Percentiles rank a stretch among this genome's conserved stretches.
These are phyloP conservation scores for Penicillium canariense DNA, from an alignment of 495 filamentous ascomycete species.

Conservation along the genomic window DNA sequence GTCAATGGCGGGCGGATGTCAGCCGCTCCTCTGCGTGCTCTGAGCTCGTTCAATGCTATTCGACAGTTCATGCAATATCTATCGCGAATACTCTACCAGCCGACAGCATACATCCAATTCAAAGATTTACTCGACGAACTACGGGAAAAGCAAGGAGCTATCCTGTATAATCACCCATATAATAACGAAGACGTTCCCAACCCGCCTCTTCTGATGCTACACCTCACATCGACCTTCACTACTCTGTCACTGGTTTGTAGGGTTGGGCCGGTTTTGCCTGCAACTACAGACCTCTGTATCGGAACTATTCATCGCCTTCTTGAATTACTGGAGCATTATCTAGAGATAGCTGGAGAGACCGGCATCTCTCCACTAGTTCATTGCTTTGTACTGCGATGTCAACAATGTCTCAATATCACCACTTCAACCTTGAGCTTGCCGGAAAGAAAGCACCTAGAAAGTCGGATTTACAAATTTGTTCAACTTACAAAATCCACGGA, in stretches of 20 bases:
- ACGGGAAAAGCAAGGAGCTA: not conserved
- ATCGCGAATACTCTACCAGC: not conserved
- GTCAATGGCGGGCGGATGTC: not conserved
- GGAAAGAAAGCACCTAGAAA: not conserved
- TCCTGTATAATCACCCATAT: conserved; percentile 7
- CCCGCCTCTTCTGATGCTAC: conserved; percentile 22
- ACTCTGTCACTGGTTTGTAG: conserved; percentile 12
- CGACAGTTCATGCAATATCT: conserved; percentile 10
- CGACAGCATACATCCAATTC: not conserved
- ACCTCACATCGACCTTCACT: conserved; percentile 21
- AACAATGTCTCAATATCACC: conserved; percentile 1
- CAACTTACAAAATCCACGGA: not conserved
- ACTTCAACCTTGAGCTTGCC: not conserved
- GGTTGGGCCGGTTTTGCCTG: not conserved
- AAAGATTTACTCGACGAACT: not conserved
- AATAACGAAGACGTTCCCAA: not conserved
- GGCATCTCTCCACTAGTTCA: conserved; percentile 15
- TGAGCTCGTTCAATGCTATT: conserved; percentile 22
- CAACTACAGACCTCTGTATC: conserved; percentile 1
- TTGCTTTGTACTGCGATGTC: conserved; percentile 23
- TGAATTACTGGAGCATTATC: conserved; percentile 19
- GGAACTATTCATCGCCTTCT: conserved; percentile 10
- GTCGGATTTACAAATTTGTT: not conserved
- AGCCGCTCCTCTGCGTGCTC: conserved; percentile 12
- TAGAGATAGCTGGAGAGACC: conserved; percentile 9